Evolutionary conservation across 1,284 basidiomycete species (phyloP), one percentile per base, ranked within the genome.

Genomic region (Lignosus rhinocerotis): DNA sequence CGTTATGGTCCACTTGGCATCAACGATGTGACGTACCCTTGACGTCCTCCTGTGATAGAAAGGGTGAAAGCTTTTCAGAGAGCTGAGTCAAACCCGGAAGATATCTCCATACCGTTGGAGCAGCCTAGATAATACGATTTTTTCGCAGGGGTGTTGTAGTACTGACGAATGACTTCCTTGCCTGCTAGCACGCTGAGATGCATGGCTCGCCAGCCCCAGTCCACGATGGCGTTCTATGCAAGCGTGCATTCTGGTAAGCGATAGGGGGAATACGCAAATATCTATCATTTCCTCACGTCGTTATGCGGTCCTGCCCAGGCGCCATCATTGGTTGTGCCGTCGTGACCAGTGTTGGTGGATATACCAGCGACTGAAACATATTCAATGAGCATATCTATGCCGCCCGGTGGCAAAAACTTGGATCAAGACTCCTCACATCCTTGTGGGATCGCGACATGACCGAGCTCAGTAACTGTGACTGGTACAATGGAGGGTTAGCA

Each of bases 121-220:
- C 71, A 72, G 8, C 71, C 70, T 11, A 72, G 53, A 53, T 69
- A 73, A 49, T 72, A 73, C 9, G 70, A 67, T 47, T 68, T 70
- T 19, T 56, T 59, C 39, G 62, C 61, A 2, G 64, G 21, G 10
- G 51, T 51, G 10, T 59, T 58, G 49, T 73, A 73, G 56, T 70
- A 71, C 30, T 66, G 55, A 38, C 60, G 33, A 7, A 67, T 62
- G 36, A 73, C 58, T 53, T 68, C 60, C 54, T 72, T 72, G 4
- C 68, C 72, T 2, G 63, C 57, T 25, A 67, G 58, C 17, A 68
- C 65, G 48, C 66, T 67, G 39, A 69, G 47, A 52, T 72, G 71
- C 48, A 73, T 39, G 9, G 72, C 67, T 2, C 72, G 61, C 62
- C 63, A 70, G 1, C 65, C 64, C 62, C 66, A 72, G 54, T 73